Conservation (phyloP, 2,329 filamentous ascomycete species). For the Alternaria triticimaculans region DNA sequence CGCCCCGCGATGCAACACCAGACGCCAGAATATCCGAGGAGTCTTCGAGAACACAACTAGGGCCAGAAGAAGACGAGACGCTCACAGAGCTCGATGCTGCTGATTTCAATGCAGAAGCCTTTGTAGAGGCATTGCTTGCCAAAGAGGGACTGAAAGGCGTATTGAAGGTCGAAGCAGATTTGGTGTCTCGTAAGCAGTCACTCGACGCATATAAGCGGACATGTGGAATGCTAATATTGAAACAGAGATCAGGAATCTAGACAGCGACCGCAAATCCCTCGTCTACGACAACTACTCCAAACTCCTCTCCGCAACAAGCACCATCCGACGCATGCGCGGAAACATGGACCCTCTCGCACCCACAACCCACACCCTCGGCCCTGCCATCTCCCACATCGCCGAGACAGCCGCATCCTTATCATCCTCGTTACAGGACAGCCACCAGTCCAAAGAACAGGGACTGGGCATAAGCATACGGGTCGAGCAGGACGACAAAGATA, state of each 20-base stretch:
- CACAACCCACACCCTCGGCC: conserved; percentile 74
- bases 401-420: conserved; percentile 59
- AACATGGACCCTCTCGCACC: conserved; percentile 82
- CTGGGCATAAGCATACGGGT: conserved; percentile 34
- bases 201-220: neutral
- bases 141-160: conserved; percentile 71
- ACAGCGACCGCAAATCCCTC: conserved; percentile 94
- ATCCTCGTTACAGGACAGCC: conserved; percentile 43
- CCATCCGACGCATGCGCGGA: conserved; percentile 85
- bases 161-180: conserved; percentile 71
- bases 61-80: conserved; percentile 63
- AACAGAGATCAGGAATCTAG: conserved; percentile 81
- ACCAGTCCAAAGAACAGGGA: conserved; percentile 28
- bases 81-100: conserved; percentile 73
- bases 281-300: conserved; percentile 99
- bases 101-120: conserved; percentile 75
- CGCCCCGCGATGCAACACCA: conserved; percentile 38
- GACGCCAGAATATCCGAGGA: conserved; percentile 42
- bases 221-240: neutral
- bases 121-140: conserved; percentile 67
- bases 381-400: conserved; percentile 77
- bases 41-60: conserved; percentile 38
- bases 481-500: conserved; percentile 26
- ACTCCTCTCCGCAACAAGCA: conserved; percentile 94
- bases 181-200: conserved; percentile 59